phyloP scores from a whole-genome alignment of 2,329 filamentous ascomycete species.

The Thelonectria discophora region DNA sequence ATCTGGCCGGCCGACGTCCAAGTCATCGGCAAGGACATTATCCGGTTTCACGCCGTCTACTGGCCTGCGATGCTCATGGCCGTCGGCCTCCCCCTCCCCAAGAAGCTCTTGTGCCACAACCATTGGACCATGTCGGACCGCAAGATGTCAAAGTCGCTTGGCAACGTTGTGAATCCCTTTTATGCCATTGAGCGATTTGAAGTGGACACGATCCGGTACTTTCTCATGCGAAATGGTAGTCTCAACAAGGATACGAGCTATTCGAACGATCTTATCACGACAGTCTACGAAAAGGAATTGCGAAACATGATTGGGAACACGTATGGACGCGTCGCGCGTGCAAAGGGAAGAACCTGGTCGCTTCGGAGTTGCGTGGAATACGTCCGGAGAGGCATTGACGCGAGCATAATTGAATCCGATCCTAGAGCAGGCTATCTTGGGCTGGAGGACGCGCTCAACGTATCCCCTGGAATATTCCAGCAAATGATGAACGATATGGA shows the following conservation, averaged over 20 bases:
- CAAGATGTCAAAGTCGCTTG: conserved; percentile 97
- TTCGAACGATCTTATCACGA: conserved; percentile 78
- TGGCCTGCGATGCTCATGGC: conserved; percentile 98
- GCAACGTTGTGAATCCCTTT: conserved; percentile 95
- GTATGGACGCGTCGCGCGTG: conserved; percentile 72
- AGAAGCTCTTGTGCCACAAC: conserved; percentile 84
- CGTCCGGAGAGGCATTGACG: conserved; percentile 42
- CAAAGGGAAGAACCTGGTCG: conserved; percentile 70
- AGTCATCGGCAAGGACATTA: conserved; percentile 94
- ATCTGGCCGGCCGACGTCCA: conserved; percentile 94
- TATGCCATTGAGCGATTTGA: conserved; percentile 91
- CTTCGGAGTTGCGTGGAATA: conserved; percentile 64
- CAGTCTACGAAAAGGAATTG: conserved; percentile 81
- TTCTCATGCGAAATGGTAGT: conserved; percentile 82
- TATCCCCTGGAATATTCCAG: conserved; percentile 46
- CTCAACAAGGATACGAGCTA: conserved; percentile 84
- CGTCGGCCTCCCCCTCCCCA: conserved; percentile 79
- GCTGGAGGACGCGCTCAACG: conserved; percentile 38
- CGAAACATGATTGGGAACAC: conserved; percentile 84
- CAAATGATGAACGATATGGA: conserved; percentile 70
- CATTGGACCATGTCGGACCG: conserved; percentile 93
- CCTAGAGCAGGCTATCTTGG: conserved; percentile 36
- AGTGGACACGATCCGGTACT: conserved; percentile 88
- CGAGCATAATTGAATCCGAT: not conserved
- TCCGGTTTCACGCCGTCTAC: conserved; percentile 96